A percentile compares a stretch with the other conserved stretches of the same genome.
Evolutionary conservation across 257 asterid genomes (phyloP).

Genomic region (Agastache rugosa): DNA sequence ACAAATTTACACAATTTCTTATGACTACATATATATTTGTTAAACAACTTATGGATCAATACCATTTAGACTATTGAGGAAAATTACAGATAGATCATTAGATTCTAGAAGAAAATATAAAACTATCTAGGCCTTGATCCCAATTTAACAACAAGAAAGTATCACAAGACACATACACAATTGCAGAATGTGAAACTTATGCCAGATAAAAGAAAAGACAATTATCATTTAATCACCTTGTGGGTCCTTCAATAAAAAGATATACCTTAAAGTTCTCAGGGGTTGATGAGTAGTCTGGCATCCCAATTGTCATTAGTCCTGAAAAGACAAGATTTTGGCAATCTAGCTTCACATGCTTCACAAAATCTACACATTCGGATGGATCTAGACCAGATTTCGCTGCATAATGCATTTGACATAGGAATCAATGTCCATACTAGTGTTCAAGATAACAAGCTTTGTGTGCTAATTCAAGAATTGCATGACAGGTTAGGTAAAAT

Average conservation of each 20-base stretch:
- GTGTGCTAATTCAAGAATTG: background rate
- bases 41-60: constrained; percentile 7
- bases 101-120: background rate
- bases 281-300: constrained; percentile 90
- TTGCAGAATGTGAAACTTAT: background rate
- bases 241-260: background rate
- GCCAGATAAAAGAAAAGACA: constrained; percentile 11
- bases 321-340: constrained; percentile 85
- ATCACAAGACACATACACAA: constrained; percentile 4
- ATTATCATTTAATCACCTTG: constrained; percentile 10
- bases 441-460: background rate
- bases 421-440: constrained; percentile 12
- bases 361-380: constrained; percentile 73
- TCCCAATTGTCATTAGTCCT: constrained; percentile 93
- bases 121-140: constrained; percentile 2
- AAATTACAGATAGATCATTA: constrained; percentile 6
- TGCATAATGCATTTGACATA: constrained; percentile 47
- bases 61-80: background rate
- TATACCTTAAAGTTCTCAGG: constrained; percentile 83
- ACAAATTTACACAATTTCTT: background rate
- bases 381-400: constrained; percentile 89
- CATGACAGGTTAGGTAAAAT: background rate
- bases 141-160: background rate
- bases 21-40: background rate
- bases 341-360: constrained; percentile 62